phyloP scores from a whole-genome alignment of 495 filamentous ascomycete species.

The Letharia columbiana region DNA sequence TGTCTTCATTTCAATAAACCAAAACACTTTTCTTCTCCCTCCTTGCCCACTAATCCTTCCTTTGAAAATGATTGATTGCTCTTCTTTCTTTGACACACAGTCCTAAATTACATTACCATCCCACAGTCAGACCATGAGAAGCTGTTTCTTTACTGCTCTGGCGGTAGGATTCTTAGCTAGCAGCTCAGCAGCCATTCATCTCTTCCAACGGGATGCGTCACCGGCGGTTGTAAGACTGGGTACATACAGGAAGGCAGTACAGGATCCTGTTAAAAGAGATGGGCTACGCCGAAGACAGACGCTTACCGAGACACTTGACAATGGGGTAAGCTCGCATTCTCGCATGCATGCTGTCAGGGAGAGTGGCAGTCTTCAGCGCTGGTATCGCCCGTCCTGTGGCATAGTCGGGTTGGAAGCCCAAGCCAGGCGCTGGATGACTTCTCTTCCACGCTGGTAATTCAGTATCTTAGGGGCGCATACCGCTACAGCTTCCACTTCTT shows the following conservation, averaged over 20 bases:
- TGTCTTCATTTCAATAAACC: neutral
- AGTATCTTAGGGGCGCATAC: neutral
- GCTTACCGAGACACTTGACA: constrained; percentile 34
- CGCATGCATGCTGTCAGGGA: constrained; percentile 13
- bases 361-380: neutral
- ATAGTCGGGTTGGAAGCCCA: neutral
- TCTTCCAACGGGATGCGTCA: neutral
- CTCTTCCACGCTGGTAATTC: neutral
- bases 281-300: constrained; percentile 31
- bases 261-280: constrained; percentile 30
- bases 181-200: constrained; percentile 8
- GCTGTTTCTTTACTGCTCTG: constrained; percentile 2
- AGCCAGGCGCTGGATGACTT: neutral
- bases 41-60: neutral
- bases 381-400: neutral
- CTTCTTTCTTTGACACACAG: neutral
- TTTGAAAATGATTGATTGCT: neutral
- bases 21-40: neutral
- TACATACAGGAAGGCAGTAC: constrained; percentile 34
- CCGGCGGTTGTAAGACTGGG: constrained; percentile 35
- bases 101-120: neutral
- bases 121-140: constrained; percentile 1
- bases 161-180: constrained; percentile 9
- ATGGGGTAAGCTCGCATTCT: constrained; percentile 28
- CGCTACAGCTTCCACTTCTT: neutral